Evolutionary conservation across 176 grass and related monocot genomes (phyloP), one percentile per base, ranked within the genome.

Genomic region (Eleusine coracana): DNA sequence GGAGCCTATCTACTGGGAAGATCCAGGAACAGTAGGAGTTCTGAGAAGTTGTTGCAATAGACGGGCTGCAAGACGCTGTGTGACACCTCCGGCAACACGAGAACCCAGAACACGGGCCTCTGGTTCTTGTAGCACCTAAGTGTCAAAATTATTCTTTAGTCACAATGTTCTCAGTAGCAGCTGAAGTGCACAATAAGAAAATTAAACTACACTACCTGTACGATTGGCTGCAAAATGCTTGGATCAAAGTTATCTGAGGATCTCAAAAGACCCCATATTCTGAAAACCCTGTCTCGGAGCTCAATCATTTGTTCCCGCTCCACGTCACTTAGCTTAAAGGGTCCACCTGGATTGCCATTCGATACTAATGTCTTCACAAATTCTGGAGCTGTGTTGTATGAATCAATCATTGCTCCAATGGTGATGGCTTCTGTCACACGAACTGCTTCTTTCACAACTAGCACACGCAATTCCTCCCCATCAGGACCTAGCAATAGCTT

Each of bases 391-490:
- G 88, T 62, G 23, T 87, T 91, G 72, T 95, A 98, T 39, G 91
- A 88, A 88, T 95, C 93, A 73, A 93, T 51, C 68, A 94, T 84
- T 34, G 91, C 68, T 65, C 91, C 92, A 21, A 98, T 95, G 28
- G 71, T 86, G 72, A 98, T 79, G 71, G 96, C 96, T 86, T 98
- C 93, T 72, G 85, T 93, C 18, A 98, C 96, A 76, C 87, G 87
- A 68, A 95, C 84, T 44, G 96, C 90, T 76, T 98, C 96, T 88
- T 95, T 98, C 79, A 98, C 93, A 74, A 98, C 91, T 45, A 98
- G 80, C 40, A 68, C 58, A 55, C 93, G 93, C 66, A 98, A 61
- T 73, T 93, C 89, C 74, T 98, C 96, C 46, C 93, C 92, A 80
- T 86, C 93, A 55, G 90, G 88, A 67, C 89, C 83, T 54, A 98